These are phyloP conservation scores for Scedosporium aurantiacum DNA, from an alignment of 2,329 filamentous ascomycete genomes.

Conservation along the genomic window DNA sequence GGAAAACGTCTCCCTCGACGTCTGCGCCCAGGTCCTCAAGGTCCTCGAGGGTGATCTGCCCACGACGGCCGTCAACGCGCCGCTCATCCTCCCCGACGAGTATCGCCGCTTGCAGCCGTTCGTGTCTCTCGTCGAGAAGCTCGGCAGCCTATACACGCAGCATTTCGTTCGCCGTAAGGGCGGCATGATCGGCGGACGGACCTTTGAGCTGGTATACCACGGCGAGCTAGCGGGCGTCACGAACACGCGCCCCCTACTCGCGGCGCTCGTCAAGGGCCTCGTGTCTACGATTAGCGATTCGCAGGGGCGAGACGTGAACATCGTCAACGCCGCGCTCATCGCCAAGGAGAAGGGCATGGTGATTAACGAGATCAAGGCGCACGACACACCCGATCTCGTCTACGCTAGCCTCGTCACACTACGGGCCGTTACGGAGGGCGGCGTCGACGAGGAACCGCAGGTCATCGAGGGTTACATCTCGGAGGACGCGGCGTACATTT, in stretches of 20 bases:
- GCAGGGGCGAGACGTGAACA: conserved; percentile 50
- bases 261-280: conserved; percentile 68
- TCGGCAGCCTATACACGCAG: conserved; percentile 70
- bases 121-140: conserved; percentile 64
- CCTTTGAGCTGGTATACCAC: conserved; percentile 68
- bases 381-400: conserved; percentile 48
- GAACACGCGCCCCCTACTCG: conserved; percentile 70
- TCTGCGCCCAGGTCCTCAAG: conserved; percentile 67
- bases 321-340: conserved; percentile 68
- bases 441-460: conserved; percentile 22
- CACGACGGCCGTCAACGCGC: conserved; percentile 68
- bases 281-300: conserved; percentile 56
- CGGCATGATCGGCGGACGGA: conserved; percentile 46
- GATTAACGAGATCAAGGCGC: conserved; percentile 61
- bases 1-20: conserved; percentile 73
- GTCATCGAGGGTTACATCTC: conserved; percentile 56
- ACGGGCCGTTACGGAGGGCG: conserved; percentile 33
- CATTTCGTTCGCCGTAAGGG: conserved; percentile 44
- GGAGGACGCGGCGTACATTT: conserved; percentile 56
- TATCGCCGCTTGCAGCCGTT: conserved; percentile 69
- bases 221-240: conserved; percentile 60
- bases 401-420: conserved; percentile 65
- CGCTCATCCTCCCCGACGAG: conserved; percentile 70
- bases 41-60: conserved; percentile 64
- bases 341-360: conserved; percentile 68